Conservation (phyloP, 148 eudicot species). For the Fallopia convolvulus region DNA sequence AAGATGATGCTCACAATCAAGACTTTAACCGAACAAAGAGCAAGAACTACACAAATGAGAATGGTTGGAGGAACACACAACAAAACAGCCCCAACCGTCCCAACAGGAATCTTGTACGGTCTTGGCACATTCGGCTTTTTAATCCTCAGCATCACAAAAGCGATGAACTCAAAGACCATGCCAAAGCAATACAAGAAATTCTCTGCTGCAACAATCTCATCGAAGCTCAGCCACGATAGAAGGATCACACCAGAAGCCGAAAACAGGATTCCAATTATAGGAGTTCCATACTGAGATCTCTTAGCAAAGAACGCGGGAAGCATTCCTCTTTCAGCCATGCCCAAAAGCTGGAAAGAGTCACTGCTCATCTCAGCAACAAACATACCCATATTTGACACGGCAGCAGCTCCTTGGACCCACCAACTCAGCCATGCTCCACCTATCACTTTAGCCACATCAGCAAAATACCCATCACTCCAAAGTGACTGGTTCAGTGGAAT, state of each 20-base stretch:
- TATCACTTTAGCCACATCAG: slow-evolving; percentile 8
- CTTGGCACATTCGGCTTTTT: slow-evolving; percentile 7
- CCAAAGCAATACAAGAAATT: slow-evolving; percentile 18
- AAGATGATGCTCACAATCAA: slow-evolving; percentile 9
- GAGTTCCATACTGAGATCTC: slow-evolving; percentile 12
- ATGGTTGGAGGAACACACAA: slow-evolving; percentile 14
- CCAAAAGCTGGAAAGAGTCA: slow-evolving; percentile 15
- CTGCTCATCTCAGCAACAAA: slow-evolving; percentile 17
- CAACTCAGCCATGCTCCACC: slow-evolving; percentile 14
- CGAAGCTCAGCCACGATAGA: slow-evolving; percentile 15
- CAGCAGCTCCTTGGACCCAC: slow-evolving; percentile 16
- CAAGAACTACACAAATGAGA: slow-evolving; percentile 10
- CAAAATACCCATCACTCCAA: slow-evolving; percentile 16
- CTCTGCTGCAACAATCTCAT: slow-evolving; percentile 15
- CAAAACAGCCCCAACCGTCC: slow-evolving; percentile 11
- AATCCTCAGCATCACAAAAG: slow-evolving; percentile 12
- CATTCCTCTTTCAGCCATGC: slow-evolving; percentile 16
- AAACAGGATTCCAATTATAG: slow-evolving; percentile 11
- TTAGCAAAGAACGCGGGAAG: slow-evolving; percentile 4
- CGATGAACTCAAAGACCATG: slow-evolving; percentile 15
- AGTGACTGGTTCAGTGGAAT: background rate
- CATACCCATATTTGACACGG: slow-evolving; percentile 14
- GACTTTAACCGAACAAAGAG: slow-evolving; percentile 13
- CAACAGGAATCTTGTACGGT: slow-evolving; percentile 14
- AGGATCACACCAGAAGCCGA: slow-evolving; percentile 13